A percentile compares a stretch with the other conserved stretches of the same genome.
phyloP scores from a whole-genome alignment of 1,284 basidiomycete species.

The Porogramme epimiltina region DNA sequence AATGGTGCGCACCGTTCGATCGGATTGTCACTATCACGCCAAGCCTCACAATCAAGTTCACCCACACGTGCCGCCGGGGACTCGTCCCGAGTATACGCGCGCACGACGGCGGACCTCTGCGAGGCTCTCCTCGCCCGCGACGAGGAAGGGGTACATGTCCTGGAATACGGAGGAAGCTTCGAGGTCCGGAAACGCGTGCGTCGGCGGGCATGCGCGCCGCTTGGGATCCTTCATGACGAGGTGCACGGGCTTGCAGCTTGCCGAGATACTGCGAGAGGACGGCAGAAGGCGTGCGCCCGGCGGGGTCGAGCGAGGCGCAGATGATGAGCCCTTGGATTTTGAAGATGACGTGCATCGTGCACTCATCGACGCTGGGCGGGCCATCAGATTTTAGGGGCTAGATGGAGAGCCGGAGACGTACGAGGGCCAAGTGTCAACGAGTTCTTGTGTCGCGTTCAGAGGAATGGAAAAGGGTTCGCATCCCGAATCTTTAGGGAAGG shows the following conservation, averaged over 20 bases:
- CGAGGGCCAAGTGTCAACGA: slow-evolving; percentile 49
- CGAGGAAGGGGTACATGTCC: slow-evolving; percentile 70
- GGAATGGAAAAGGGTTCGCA: slow-evolving; percentile 60
- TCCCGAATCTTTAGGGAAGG: slow-evolving; percentile 59
- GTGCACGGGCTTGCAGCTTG: slow-evolving; percentile 56
- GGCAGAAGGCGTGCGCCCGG: slow-evolving; percentile 42
- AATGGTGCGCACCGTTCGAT: slow-evolving; percentile 58
- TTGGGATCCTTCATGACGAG: slow-evolving; percentile 68
- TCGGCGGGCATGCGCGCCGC: slow-evolving; percentile 52
- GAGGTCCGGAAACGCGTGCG: slow-evolving; percentile 55
- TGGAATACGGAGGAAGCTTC: slow-evolving; percentile 61
- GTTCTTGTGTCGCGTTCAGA: slow-evolving; percentile 51
- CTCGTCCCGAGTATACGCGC: slow-evolving; percentile 30
- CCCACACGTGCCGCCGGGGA: slow-evolving; percentile 32
- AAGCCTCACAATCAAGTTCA: slow-evolving; percentile 52
- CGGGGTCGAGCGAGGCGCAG: slow-evolving; percentile 40
- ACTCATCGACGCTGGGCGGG: slow-evolving; percentile 50
- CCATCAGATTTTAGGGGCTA: neutral
- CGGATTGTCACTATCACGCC: slow-evolving; percentile 53
- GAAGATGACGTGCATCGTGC: slow-evolving; percentile 49
- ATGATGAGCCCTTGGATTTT: slow-evolving; percentile 69
- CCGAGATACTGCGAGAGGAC: slow-evolving; percentile 63
- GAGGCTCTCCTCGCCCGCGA: slow-evolving; percentile 68
- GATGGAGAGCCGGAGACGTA: neutral
- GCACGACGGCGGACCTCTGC: slow-evolving; percentile 49